phyloP scores from a whole-genome alignment of 2,329 filamentous ascomycete genomes.

The Canariomyces notabilis region DNA sequence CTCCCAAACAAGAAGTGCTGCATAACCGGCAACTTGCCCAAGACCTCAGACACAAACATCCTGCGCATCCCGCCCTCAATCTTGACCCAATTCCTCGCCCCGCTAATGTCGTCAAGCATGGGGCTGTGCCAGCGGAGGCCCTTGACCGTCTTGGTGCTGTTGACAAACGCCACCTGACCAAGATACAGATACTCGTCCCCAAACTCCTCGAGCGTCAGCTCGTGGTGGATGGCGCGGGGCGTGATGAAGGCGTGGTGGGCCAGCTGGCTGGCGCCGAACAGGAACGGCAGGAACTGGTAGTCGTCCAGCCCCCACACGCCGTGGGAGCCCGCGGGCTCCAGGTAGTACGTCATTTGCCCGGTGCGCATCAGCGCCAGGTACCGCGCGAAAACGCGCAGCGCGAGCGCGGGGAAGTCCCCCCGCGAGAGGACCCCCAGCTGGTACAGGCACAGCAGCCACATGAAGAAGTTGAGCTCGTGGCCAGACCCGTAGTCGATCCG shows the following conservation, averaged over 20 bases:
- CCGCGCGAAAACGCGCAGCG: conserved; percentile 71
- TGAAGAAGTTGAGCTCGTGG: conserved; percentile 93
- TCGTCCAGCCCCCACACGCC: conserved; percentile 98
- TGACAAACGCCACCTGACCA: conserved; percentile 88
- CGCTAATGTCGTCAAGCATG: conserved; percentile 96
- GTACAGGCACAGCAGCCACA: conserved; percentile 93
- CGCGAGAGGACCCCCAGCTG: conserved; percentile 62
- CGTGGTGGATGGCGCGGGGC: conserved; percentile 78
- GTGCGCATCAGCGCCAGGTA: conserved; percentile 85
- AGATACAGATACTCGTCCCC: conserved; percentile 81
- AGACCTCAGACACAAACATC: conserved; percentile 92
- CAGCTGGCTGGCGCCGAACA: conserved; percentile 89
- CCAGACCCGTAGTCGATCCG: conserved; percentile 96
- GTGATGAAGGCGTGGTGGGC: conserved; percentile 78
- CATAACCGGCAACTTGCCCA: conserved; percentile 94
- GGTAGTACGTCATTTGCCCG: conserved; percentile 88
- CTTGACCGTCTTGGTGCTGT: conserved; percentile 92
- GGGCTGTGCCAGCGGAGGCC: conserved; percentile 94
- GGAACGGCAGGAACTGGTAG: conserved; percentile 93
- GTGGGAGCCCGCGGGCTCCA: conserved; percentile 94
- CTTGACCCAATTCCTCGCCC: conserved; percentile 84
- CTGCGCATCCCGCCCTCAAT: conserved; percentile 92
- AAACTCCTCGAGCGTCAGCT: conserved; percentile 81
- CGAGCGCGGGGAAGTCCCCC: conserved; percentile 66
- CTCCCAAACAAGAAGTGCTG: conserved; percentile 96